phyloP scores from a whole-genome alignment of 139 green algal genomes.

The Chlorella sp. region DNA sequence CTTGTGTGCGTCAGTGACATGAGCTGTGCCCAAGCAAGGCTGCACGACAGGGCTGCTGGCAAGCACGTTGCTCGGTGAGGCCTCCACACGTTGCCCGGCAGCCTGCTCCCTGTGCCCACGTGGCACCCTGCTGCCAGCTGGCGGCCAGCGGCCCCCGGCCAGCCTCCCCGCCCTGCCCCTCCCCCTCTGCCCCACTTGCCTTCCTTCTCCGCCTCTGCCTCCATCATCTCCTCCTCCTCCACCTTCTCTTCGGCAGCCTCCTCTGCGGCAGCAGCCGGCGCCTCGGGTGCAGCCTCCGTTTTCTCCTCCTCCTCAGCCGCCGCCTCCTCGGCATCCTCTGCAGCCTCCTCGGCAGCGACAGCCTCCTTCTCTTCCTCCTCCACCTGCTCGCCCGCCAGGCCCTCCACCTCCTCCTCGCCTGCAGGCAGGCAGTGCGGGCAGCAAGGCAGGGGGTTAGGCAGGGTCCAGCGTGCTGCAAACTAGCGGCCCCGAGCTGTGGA shows the following conservation, averaged over 20 bases:
- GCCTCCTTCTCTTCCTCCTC: conserved; percentile 9
- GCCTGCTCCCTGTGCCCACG: too few relatives aligned
- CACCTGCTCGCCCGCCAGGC: conserved; percentile 13
- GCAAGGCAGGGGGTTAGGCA: background rate
- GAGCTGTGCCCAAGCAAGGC: too few relatives aligned
- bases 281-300: background rate
- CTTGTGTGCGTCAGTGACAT: too few relatives aligned
- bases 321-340: background rate
- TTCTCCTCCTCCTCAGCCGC: background rate
- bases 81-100: too few relatives aligned
- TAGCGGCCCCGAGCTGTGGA: background rate
- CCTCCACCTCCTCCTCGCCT: conserved; percentile 32
- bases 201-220: background rate
- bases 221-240: background rate
- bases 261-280: too few relatives aligned
- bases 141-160: too few relatives aligned
- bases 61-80: too few relatives aligned
- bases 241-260: background rate
- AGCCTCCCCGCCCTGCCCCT: too few relatives aligned
- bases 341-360: background rate
- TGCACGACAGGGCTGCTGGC: too few relatives aligned
- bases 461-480: background rate
- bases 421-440: background rate
- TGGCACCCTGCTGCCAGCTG: too few relatives aligned
- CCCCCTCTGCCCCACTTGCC: too few relatives aligned